Base-by-base conservation (phyloP, 257 asterid species). In the Fraxinus excelsior region DNA sequence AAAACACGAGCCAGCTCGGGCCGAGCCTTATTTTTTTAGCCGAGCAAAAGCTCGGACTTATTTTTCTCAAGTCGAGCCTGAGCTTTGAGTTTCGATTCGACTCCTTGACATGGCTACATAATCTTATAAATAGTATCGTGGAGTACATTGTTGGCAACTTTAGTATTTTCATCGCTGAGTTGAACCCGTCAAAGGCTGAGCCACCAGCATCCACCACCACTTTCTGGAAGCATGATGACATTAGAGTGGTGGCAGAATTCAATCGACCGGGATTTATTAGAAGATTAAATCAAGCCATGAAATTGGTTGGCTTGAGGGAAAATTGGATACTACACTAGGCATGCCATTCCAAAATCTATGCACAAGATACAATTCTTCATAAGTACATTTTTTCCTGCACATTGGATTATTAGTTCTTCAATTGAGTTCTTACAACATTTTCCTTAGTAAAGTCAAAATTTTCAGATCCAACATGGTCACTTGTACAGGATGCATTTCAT, bases 251-350 rank as follows among this genome's bases (percentile, higher is more conserved):
- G 87, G 91, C 86, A 31, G 79, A 77, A 40, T 82, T 85, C 31
- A 74, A 77, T 16, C 84, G 64, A 13, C 80, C 89, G 0, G 98
- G 96, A 42, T 93, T 88, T 78, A 31, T 91, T 66, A 28, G 90
- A 21, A 84, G 88, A 70, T 80, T 91, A 90, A 93, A 93, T 67
- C 88, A 72, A 23, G 89, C 73, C 7, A 79, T 91, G 92, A 86
- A 73, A 83, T 81, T 67, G 86, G 81, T 19, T 91, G 93, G 94
- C 78, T 77, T 40, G 93, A 93, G 51, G 81, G 69, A 37, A 85
- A 19, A 66, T 67, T 89, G 56, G 87, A 79, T 26, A 78, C 78
- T 21, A 86, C 82, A 31, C 65, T 91, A 26, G 97, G 92, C 35
- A 67, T 70, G 82, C 78, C 88, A 28, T 80, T 74, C 40, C 76